phyloP scores from a whole-genome alignment of 2,329 filamentous ascomycete species.

The Fusarium sp. region DNA sequence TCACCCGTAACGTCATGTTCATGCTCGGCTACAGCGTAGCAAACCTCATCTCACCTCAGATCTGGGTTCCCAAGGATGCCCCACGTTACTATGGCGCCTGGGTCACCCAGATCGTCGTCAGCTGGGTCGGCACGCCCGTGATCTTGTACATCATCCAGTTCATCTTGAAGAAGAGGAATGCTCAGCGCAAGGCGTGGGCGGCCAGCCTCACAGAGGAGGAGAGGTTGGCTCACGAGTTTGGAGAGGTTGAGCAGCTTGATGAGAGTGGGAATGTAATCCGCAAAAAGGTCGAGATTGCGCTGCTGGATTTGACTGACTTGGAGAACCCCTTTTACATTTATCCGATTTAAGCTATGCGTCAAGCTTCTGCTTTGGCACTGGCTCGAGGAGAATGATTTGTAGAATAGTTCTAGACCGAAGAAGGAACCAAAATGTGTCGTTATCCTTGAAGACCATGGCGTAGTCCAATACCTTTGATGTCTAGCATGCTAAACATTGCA shows the following conservation, averaged over 20 bases:
- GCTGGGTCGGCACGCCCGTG: conserved; percentile 51
- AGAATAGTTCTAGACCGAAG: neutral
- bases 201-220: conserved; percentile 20
- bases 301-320: conserved; percentile 54
- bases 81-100: conserved; percentile 46
- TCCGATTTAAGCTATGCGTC: conserved; percentile 11
- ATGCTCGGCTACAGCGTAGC: conserved; percentile 52
- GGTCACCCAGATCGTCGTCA: conserved; percentile 42
- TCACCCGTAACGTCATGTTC: conserved; percentile 55
- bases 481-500: neutral
- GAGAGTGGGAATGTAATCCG: conserved; percentile 45
- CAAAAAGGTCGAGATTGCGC: conserved; percentile 50
- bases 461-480: neutral
- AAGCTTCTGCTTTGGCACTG: neutral
- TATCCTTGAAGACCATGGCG: neutral
- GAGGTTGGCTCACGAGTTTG: conserved; percentile 40
- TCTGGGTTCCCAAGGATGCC: conserved; percentile 47
- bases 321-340: conserved; percentile 56
- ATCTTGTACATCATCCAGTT: conserved; percentile 49
- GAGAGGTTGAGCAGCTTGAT: conserved; percentile 44
- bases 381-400: neutral
- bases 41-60: conserved; percentile 53
- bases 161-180: conserved; percentile 49
- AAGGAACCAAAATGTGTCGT: neutral
- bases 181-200: conserved; percentile 38